phyloP scores from a whole-genome alignment of 768 basidiomycete genomes.

The Mycena haematopus region DNA sequence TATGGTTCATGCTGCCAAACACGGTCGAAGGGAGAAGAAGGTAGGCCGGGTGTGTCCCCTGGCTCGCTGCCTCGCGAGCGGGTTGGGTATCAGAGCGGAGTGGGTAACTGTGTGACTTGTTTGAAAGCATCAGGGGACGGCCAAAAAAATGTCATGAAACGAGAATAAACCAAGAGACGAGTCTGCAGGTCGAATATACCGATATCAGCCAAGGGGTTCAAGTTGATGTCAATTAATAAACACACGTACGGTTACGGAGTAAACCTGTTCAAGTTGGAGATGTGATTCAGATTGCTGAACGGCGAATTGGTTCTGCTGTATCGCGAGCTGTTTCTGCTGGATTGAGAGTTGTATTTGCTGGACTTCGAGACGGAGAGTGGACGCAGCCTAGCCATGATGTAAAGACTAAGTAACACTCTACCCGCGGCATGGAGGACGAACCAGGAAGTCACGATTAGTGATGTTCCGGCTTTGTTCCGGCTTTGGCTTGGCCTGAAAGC shows the following conservation, averaged over 20 bases:
- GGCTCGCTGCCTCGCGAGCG: slow-evolving; percentile 9
- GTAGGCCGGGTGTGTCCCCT: slow-evolving; percentile 6
- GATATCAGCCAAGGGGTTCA: not conserved
- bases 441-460: not conserved
- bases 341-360: not conserved
- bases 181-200: not conserved
- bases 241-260: no score
- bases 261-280: not conserved
- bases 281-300: not conserved
- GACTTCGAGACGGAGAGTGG: not conserved
- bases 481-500: no score
- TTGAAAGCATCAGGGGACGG: slow-evolving; percentile 5
- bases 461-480: no score
- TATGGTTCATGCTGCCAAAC: not conserved
- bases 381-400: not conserved
- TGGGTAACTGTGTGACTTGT: not conserved
- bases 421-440: not conserved
- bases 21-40: not conserved
- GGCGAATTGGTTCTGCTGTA: not conserved
- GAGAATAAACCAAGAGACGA: not conserved
- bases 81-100: not conserved
- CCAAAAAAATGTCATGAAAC: not conserved
- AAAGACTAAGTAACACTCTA: not conserved
- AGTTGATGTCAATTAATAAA: no score
- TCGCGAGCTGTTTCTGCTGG: not conserved